These are phyloP conservation scores for Cryphonectria radicalis DNA, from an alignment of 2,329 filamentous ascomycete genomes.

Conservation along the genomic window DNA sequence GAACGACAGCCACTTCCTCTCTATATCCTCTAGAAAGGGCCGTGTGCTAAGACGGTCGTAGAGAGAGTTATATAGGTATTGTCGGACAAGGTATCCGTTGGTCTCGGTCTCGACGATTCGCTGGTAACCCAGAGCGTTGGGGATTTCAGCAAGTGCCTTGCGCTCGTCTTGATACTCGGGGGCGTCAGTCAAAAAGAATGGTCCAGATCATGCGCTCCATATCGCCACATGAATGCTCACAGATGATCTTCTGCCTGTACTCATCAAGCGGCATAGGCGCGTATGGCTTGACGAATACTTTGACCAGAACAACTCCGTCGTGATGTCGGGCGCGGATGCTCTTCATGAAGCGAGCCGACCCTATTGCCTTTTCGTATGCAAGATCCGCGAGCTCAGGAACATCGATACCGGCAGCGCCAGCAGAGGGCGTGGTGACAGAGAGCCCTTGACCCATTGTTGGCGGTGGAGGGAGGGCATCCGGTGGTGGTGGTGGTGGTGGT, in stretches of 20 bases:
- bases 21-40: constrained; percentile 94
- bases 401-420: constrained; percentile 91
- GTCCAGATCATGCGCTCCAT: not conserved
- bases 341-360: constrained; percentile 94
- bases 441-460: constrained; percentile 90
- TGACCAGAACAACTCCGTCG: constrained; percentile 90
- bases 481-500: not conserved
- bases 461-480: not conserved
- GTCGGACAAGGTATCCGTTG: constrained; percentile 90
- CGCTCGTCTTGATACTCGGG: constrained; percentile 68
- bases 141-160: constrained; percentile 76
- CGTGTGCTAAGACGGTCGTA: constrained; percentile 97
- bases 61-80: constrained; percentile 94
- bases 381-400: constrained; percentile 89
- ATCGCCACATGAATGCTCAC: constrained; percentile 52
- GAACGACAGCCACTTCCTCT: constrained; percentile 98
- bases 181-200: constrained; percentile 21
- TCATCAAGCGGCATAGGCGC: constrained; percentile 77
- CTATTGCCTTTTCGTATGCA: constrained; percentile 89
- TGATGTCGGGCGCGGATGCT: constrained; percentile 88
- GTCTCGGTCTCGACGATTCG: constrained; percentile 89
- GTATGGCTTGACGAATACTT: constrained; percentile 93
- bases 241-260: constrained; percentile 76
- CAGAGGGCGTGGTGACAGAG: constrained; percentile 88
- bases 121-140: constrained; percentile 90